Evolutionary conservation across 345 rosid species (phyloP).

Genomic region (Lumnitzera racemosa): DNA sequence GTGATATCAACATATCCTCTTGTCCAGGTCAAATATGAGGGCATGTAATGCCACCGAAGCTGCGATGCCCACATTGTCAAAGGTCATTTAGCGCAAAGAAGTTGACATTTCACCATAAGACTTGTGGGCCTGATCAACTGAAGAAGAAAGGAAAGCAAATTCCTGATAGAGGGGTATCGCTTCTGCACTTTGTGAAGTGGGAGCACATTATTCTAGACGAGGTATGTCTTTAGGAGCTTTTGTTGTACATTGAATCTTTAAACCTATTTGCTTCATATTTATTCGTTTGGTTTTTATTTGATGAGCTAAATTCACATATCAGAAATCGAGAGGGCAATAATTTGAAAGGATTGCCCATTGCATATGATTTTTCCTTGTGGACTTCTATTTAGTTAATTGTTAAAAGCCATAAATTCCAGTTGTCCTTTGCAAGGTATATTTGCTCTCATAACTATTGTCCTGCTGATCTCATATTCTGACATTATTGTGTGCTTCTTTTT

Average conservation of each 20-base stretch:
- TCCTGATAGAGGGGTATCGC: slow-evolving; percentile 39
- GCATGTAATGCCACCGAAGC: slow-evolving; percentile 61
- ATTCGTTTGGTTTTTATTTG: too few species aligned
- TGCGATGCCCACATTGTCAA: slow-evolving; percentile 54
- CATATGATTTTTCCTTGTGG: too few species aligned
- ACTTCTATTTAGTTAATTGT: too few species aligned
- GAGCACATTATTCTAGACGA: slow-evolving; percentile 83
- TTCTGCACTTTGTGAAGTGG: slow-evolving; percentile 78
- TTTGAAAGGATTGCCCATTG: too few species aligned
- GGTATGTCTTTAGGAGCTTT: slow-evolving; percentile 30
- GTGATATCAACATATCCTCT: slow-evolving; percentile 77
- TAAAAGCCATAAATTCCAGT: too few species aligned
- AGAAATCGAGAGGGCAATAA: too few species aligned
- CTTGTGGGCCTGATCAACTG: slow-evolving; percentile 78
- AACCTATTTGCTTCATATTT: too few species aligned
- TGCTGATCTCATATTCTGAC: too few species aligned
- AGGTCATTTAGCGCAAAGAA: slow-evolving; percentile 42
- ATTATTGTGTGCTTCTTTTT: too few species aligned
- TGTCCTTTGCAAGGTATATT: too few species aligned
- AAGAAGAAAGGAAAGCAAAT: slow-evolving; percentile 41
- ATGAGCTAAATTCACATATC: too few species aligned
- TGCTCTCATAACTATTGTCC: too few species aligned
- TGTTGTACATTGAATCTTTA: background rate
- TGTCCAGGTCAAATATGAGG: slow-evolving; percentile 70
- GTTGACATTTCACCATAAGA: slow-evolving; percentile 45